Conservation (phyloP, 2,329 filamentous ascomycete species). For the Alternaria sp. region DNA sequence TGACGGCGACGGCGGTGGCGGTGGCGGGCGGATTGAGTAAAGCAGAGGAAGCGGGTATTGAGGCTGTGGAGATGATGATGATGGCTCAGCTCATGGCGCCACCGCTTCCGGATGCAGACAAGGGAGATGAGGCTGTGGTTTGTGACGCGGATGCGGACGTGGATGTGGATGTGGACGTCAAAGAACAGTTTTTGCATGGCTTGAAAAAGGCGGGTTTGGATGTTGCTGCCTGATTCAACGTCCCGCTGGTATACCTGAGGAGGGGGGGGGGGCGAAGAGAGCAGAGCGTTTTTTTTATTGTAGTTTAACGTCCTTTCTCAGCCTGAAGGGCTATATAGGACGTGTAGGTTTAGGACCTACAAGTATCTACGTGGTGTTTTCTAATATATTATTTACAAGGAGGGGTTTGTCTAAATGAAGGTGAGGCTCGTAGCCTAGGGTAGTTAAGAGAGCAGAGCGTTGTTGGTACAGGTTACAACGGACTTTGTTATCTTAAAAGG, state of each 20-base stretch:
- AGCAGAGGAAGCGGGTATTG: slow-evolving; percentile 44
- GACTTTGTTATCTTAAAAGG: not conserved
- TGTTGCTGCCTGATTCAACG: slow-evolving; percentile 27
- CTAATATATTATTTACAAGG: no score
- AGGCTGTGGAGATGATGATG: slow-evolving; percentile 54
- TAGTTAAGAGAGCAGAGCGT: no score
- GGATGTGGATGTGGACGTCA: slow-evolving; percentile 42
- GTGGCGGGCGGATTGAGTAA: slow-evolving; percentile 46
- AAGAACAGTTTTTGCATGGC: slow-evolving; percentile 53
- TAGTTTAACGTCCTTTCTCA: no score
- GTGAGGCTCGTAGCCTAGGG: no score
- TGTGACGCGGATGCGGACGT: slow-evolving; percentile 38
- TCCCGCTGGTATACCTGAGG: not conserved
- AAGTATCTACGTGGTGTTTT: no score
- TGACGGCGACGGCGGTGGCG: not conserved
- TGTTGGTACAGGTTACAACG: not conserved
- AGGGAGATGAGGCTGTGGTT: slow-evolving; percentile 8
- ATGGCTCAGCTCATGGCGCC: slow-evolving; percentile 39
- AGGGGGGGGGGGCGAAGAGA: not conserved
- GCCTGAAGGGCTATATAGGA: no score
- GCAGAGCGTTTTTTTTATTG: not conserved
- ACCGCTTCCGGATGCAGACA: slow-evolving; percentile 11
- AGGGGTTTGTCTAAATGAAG: no score
- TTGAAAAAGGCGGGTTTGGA: slow-evolving; percentile 55
- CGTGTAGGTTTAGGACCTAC: no score